Evolutionary conservation across 805 yeast genomes (phyloP).

Genomic region (Starmerella vaccinii): DNA sequence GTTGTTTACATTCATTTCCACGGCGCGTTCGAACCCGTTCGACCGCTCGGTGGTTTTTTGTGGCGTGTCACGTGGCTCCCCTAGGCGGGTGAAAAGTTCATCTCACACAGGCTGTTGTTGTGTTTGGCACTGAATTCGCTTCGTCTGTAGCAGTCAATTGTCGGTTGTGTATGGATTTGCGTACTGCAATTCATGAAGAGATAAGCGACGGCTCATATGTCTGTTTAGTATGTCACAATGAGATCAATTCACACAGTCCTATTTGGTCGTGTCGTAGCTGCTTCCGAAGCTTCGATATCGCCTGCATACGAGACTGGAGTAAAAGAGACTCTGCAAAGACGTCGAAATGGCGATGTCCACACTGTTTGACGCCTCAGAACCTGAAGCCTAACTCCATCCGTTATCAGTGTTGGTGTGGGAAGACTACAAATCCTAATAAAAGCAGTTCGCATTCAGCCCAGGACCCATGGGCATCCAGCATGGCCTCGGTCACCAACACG

Average conservation of each 20-base stretch:
- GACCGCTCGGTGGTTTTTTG: background rate
- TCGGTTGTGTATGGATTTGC: constrained; percentile 7
- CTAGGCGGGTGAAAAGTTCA: background rate
- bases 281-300: constrained; percentile 72
- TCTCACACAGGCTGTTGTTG: background rate
- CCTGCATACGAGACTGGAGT: constrained; percentile 85
- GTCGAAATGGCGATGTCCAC: constrained; percentile 24
- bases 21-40: too few relatives aligned
- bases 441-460: background rate
- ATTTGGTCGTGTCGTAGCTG: constrained; percentile 77
- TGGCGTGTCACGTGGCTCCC: background rate
- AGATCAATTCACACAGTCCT: constrained; percentile 52
- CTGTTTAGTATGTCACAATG: constrained; percentile 83
- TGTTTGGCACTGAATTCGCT: background rate
- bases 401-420: constrained; percentile 26
- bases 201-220: constrained; percentile 59
- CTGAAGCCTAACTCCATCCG: constrained; percentile 6
- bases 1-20: background rate
- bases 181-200: constrained; percentile 36
- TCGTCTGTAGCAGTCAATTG: background rate
- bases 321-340: constrained; percentile 42
- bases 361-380: constrained; percentile 16
- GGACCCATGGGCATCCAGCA: background rate
- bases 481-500: background rate
- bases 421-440: constrained; percentile 2